phyloP scores from a whole-genome alignment of 2,329 filamentous ascomycete genomes.

The Fusarium xyrophilum region DNA sequence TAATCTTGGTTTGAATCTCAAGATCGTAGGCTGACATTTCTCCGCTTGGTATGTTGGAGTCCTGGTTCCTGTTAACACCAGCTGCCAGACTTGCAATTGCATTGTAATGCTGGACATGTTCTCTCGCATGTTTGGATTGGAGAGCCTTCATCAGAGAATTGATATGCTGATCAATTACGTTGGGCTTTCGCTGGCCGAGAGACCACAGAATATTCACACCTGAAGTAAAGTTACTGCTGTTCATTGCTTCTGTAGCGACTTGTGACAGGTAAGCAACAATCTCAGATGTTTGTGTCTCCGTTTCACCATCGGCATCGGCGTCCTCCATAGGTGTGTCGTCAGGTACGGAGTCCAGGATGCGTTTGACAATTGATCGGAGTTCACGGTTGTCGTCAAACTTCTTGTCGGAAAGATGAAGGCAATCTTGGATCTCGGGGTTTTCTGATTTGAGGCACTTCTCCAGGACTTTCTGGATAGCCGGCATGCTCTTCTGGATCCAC shows the following conservation, averaged over 20 bases:
- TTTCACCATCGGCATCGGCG: constrained; percentile 82
- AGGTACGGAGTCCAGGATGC: constrained; percentile 88
- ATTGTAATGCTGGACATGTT: constrained; percentile 83
- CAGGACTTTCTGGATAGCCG: constrained; percentile 82
- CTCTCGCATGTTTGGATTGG: constrained; percentile 88
- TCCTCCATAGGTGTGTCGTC: constrained; percentile 75
- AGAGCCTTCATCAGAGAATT: constrained; percentile 89
- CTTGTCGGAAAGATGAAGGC: constrained; percentile 77
- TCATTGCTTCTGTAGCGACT: constrained; percentile 87
- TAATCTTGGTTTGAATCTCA: constrained; percentile 87
- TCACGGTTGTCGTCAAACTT: constrained; percentile 73
- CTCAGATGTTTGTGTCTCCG: constrained; percentile 82
- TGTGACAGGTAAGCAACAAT: constrained; percentile 84
- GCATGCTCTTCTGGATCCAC: constrained; percentile 83
- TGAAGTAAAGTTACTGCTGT: constrained; percentile 79
- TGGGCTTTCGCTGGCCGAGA: constrained; percentile 81
- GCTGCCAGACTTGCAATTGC: constrained; percentile 60
- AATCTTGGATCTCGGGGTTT: constrained; percentile 91
- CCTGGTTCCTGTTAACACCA: constrained; percentile 54
- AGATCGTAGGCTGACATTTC: constrained; percentile 78
- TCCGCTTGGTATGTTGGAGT: constrained; percentile 59
- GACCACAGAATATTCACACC: constrained; percentile 95
- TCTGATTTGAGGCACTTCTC: constrained; percentile 90
- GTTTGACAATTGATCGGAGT: constrained; percentile 77
- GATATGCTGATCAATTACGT: constrained; percentile 90